A percentile compares a stretch with the other conserved stretches of the same genome.
Evolutionary conservation across 495 filamentous ascomycete genomes (phyloP).

Genomic region (Paragyromitra xinjiangensis): DNA sequence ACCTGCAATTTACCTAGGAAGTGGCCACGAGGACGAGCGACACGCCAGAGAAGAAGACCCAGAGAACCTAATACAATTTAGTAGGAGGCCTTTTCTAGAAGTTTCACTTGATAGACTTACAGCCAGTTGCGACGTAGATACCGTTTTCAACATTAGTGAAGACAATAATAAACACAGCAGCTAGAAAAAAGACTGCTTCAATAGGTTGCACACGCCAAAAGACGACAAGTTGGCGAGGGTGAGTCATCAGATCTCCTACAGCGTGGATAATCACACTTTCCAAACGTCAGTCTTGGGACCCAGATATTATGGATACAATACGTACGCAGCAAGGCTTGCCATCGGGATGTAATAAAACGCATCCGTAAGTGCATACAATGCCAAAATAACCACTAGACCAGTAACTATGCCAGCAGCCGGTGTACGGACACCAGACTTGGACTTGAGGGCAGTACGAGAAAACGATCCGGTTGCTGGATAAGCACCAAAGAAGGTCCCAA

Average conservation of each 20-base stretch:
- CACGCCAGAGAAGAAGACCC: constrained; percentile 62
- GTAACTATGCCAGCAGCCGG: constrained; percentile 66
- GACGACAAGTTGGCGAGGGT: constrained; percentile 62
- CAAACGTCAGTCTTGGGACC: constrained; percentile 3
- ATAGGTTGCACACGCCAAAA: constrained; percentile 65
- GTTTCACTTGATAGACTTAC: constrained; percentile 8
- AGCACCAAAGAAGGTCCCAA: constrained; percentile 65
- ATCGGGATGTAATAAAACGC: constrained; percentile 66
- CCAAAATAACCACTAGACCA: constrained; percentile 64
- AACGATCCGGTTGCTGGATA: constrained; percentile 67
- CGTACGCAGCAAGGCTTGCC: constrained; percentile 59
- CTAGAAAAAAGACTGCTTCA: constrained; percentile 65
- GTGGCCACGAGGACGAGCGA: constrained; percentile 62
- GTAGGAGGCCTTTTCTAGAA: background rate
- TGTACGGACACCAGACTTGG: constrained; percentile 65
- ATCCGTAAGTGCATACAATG: constrained; percentile 64
- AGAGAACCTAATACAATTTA: constrained; percentile 55
- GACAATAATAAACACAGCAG: constrained; percentile 64
- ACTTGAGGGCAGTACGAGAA: constrained; percentile 62
- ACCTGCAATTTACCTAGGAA: constrained; percentile 58
- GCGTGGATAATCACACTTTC: constrained; percentile 65
- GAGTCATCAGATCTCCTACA: constrained; percentile 64
- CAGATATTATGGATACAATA: constrained; percentile 26
- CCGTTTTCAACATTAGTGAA: constrained; percentile 66
- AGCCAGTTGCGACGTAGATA: constrained; percentile 63